Percentiles rank a stretch among this genome's conserved stretches.
Evolutionary conservation across 208 protist genomes (phyloP).

Genomic region (Acanthamoeba rhysodes): DNA sequence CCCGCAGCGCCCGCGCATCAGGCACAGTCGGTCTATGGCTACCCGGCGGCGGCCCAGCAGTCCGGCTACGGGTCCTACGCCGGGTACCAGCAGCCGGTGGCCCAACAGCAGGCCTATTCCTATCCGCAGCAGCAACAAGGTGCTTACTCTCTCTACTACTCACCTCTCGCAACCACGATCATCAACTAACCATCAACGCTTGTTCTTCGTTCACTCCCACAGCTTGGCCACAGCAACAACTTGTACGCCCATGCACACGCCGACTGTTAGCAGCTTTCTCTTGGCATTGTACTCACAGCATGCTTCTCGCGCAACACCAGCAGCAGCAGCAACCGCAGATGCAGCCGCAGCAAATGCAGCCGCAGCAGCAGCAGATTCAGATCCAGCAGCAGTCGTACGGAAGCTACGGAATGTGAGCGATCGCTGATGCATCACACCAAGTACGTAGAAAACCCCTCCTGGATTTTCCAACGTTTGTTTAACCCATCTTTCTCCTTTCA

Average conservation of each 20-base stretch:
- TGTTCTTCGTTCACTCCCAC: not conserved
- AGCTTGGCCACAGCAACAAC: conserved; percentile 4
- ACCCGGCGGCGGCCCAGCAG: not conserved
- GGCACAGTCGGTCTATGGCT: not conserved
- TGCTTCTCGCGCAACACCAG: not conserved
- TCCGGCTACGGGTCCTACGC: not conserved
- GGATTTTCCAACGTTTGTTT: not conserved
- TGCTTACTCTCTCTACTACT: not conserved
- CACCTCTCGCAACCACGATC: not conserved
- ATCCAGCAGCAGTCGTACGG: not conserved
- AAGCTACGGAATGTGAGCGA: not conserved
- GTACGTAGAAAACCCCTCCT: not conserved
- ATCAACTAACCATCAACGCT: not conserved
- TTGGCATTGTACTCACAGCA: not conserved
- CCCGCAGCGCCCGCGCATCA: not conserved
- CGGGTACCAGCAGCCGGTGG: not conserved
- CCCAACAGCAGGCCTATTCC: conserved; percentile 24
- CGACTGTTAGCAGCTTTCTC: not conserved
- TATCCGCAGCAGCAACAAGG: conserved; percentile 12
- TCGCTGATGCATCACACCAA: not conserved
- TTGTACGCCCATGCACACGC: not conserved
- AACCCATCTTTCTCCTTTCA: not conserved
- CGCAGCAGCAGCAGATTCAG: not conserved
- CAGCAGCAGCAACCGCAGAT: too few species aligned
- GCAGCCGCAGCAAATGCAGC: not conserved